A percentile compares a stretch with the other conserved stretches of the same genome.
Evolutionary conservation across 2,329 filamentous ascomycete genomes (phyloP).

Genomic region (Ophiobolus disseminans): DNA sequence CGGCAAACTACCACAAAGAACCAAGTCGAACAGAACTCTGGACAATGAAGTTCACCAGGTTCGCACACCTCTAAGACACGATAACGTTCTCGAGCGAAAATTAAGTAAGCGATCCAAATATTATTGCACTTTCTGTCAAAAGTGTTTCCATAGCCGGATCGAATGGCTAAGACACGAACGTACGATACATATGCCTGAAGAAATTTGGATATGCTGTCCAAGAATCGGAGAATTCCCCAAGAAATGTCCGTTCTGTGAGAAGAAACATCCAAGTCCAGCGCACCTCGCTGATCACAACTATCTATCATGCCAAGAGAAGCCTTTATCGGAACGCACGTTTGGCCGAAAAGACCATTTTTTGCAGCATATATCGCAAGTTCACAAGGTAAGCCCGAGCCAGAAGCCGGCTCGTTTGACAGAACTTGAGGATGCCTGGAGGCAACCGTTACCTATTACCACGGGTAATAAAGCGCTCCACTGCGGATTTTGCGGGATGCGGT

Average conservation of each 20-base stretch:
- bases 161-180: conserved; percentile 67
- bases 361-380: conserved; percentile 58
- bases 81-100: conserved; percentile 11
- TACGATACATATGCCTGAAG: conserved; percentile 64
- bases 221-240: conserved; percentile 46
- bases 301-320: conserved; percentile 65
- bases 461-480: conserved; percentile 35
- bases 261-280: conserved; percentile 52
- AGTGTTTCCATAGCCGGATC: conserved; percentile 52
- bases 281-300: conserved; percentile 62
- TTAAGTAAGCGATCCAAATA: conserved; percentile 24
- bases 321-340: conserved; percentile 60
- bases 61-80: background rate
- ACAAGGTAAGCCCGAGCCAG: conserved; percentile 51
- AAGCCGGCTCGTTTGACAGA: conserved; percentile 45
- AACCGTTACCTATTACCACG: conserved; percentile 19
- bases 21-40: conserved; percentile 26
- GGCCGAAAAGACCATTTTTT: conserved; percentile 59
- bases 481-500: conserved; percentile 33
- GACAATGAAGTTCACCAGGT: conserved; percentile 13
- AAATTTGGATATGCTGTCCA: conserved; percentile 34
- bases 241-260: conserved; percentile 59
- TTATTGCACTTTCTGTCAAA: conserved; percentile 37
- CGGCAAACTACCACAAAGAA: conserved; percentile 6
- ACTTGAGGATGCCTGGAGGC: conserved; percentile 29